These are phyloP conservation scores for Wallacemonas sp. DNA, from an alignment of 208 protist genomes.

Conservation along the genomic window DNA sequence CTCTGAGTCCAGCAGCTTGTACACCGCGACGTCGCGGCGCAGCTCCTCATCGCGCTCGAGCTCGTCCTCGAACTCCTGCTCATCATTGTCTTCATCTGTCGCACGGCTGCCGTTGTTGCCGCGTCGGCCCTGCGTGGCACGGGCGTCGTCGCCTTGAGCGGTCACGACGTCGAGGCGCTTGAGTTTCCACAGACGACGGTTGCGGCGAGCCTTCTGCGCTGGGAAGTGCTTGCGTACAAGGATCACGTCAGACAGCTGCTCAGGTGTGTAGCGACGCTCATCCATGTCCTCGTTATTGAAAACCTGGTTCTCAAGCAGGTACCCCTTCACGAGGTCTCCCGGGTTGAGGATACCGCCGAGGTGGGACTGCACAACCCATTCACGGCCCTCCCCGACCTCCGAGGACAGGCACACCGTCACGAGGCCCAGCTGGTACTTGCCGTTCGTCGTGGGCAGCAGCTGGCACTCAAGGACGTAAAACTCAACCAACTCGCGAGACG, in stretches of 20 bases:
- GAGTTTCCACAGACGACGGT: conserved; percentile 73
- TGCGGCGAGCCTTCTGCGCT: conserved; percentile 63
- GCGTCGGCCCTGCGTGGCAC: conserved; percentile 32
- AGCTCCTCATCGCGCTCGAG: conserved; percentile 82
- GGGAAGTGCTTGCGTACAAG: conserved; percentile 94
- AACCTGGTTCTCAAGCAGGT: conserved; percentile 86
- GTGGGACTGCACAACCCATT: conserved; percentile 93
- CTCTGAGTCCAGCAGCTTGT: conserved; percentile 62
- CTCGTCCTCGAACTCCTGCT: conserved; percentile 86
- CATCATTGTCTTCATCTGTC: conserved; percentile 30
- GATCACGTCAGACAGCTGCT: conserved; percentile 89
- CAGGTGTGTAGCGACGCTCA: conserved; percentile 59
- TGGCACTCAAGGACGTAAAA: conserved; percentile 96
- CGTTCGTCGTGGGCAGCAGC: conserved; percentile 77
- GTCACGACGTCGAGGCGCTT: conserved; percentile 79
- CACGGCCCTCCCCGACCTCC: conserved; percentile 96
- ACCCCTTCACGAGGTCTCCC: conserved; percentile 95
- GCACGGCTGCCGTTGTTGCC: conserved; percentile 7
- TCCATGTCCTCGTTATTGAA: conserved; percentile 92
- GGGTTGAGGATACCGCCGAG: conserved; percentile 92
- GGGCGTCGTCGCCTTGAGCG: conserved; percentile 47
- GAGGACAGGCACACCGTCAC: conserved; percentile 93
- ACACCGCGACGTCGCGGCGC: conserved; percentile 81
- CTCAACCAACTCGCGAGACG: conserved; percentile 85
- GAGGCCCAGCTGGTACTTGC: conserved; percentile 88